Evolutionary conservation across 2,329 filamentous ascomycete genomes (phyloP).

Genomic region (Sporothrix euskadiensis): DNA sequence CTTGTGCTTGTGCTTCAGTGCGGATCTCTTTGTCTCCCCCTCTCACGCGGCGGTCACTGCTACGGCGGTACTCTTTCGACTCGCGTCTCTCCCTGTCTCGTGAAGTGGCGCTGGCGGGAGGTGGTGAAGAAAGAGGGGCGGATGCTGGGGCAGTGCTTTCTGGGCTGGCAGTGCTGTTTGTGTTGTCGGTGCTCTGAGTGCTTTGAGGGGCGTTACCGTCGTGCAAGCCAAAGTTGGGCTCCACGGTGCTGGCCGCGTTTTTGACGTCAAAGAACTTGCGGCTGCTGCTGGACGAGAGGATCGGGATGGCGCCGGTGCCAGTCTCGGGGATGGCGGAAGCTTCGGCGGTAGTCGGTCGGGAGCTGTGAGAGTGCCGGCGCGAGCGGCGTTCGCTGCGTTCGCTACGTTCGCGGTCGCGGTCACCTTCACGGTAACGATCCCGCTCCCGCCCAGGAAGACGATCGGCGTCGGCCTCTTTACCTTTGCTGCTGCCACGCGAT

Average conservation of each 20-base stretch:
- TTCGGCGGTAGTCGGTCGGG: constrained; percentile 31
- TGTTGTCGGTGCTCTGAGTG: constrained; percentile 23
- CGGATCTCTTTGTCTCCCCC: constrained; percentile 12
- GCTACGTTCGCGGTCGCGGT: constrained; percentile 32
- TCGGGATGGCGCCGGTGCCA: neutral
- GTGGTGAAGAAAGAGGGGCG: neutral
- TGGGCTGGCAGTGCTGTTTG: constrained; percentile 12
- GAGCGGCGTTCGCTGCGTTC: constrained; percentile 35
- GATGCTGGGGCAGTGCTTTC: constrained; percentile 15
- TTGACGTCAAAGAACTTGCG: constrained; percentile 39
- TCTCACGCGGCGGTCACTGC: constrained; percentile 18
- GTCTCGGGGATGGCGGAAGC: neutral
- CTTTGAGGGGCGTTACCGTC: constrained; percentile 38
- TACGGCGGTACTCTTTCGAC: constrained; percentile 24
- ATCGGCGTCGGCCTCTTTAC: constrained; percentile 33
- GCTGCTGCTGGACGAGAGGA: constrained; percentile 27
- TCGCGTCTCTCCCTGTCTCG: constrained; percentile 24
- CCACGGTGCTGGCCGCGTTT: constrained; percentile 37
- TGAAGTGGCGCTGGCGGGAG: constrained; percentile 19
- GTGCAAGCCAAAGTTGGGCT: constrained; percentile 40
- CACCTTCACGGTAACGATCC: constrained; percentile 32
- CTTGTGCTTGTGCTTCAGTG: neutral
- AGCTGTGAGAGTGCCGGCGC: constrained; percentile 32
- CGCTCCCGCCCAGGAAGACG: constrained; percentile 34
- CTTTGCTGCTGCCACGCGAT: constrained; percentile 32